Base-by-base conservation (phyloP, 352 stramenopile species). In the Blastocystis sp. region DNA sequence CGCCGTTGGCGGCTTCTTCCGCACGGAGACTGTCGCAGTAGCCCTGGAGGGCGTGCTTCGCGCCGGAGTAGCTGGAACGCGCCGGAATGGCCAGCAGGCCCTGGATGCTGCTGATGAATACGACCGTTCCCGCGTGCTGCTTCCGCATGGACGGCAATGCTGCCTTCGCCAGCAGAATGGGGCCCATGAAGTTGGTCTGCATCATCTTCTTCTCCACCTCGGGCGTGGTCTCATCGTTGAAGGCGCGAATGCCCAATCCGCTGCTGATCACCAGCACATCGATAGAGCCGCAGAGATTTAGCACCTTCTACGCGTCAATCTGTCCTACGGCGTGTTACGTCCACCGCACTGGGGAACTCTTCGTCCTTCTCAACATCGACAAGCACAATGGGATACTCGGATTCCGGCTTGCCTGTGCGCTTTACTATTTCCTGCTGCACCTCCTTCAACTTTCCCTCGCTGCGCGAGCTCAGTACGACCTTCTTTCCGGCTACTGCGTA, bases 31-130 rank as follows among this genome's bases (percentile, higher is more conserved):
- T 79, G 19, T 88, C 78, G 45, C 78, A 88, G 23, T 88, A 88
- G 21, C 78, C 78, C 43, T 88, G 60, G 19, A 88, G 78, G 17
- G 78, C 78, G 48, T 88, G 78, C 60, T 88, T 88, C 9, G 78
- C 78, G n/a, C 40, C 78, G 0, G 64, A 78, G 23, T 88, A 88
- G 0, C 78, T 79, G 2, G 78, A 76, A 5, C 78, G 78, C 5
- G 61, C 56, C 2, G 78, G 78, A 34, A 88, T 43, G 14, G 78
- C 41, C 7, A 88, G 40, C 14, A 77, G 43, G 14, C 78, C 78
- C 60, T 88, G 78, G 45, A 88, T 71, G 48, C 78, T 88, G 78
- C 78, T 88, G 59, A 88, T 88, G n/a, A 88, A 88, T 0, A 88
- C 78, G 34, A 88, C 62, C 0, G 64, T 76, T 88, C 78, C 78